A percentile compares a stretch with the other conserved stretches of the same genome.
Evolutionary conservation across 1,284 basidiomycete species (phyloP).

Genomic region (Cutaneotrichosporon mucoides): DNA sequence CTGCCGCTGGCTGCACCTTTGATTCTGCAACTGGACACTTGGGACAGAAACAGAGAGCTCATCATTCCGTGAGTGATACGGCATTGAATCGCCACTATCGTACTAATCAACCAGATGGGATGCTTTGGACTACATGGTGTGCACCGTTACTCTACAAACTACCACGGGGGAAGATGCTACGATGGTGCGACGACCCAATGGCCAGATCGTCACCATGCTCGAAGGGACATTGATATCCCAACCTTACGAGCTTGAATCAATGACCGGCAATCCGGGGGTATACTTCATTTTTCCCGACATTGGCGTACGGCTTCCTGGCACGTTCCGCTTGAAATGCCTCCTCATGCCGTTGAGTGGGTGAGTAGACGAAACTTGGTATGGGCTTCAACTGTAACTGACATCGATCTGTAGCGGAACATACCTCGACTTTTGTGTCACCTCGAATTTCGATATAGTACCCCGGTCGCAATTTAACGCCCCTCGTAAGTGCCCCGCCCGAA

Average conservation of each 20-base stretch:
- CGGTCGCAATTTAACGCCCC: neutral
- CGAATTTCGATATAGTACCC: neutral
- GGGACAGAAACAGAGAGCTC: conserved; percentile 30
- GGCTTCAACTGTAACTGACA: neutral
- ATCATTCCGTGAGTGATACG: conserved; percentile 50
- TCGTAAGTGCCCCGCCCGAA: neutral
- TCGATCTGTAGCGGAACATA: neutral
- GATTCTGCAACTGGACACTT: conserved; percentile 62
- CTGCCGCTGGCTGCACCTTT: conserved; percentile 77
- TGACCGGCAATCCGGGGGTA: conserved; percentile 68
- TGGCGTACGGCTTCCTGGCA: conserved; percentile 70
- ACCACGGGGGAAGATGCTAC: conserved; percentile 34
- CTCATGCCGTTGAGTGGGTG: neutral
- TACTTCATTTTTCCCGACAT: conserved; percentile 89
- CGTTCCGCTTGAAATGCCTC: conserved; percentile 60
- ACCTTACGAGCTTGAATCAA: conserved; percentile 68
- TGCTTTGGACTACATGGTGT: conserved; percentile 76
- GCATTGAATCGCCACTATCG: neutral
- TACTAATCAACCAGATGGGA: conserved; percentile 53
- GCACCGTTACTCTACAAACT: conserved; percentile 62
- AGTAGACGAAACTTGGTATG: too few species aligned
- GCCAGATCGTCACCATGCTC: conserved; percentile 52
- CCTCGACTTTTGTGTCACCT: neutral
- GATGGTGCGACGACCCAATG: conserved; percentile 22
- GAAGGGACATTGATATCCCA: conserved; percentile 81